Conservation (phyloP, 805 yeast species). For the Saturnispora sekii region DNA sequence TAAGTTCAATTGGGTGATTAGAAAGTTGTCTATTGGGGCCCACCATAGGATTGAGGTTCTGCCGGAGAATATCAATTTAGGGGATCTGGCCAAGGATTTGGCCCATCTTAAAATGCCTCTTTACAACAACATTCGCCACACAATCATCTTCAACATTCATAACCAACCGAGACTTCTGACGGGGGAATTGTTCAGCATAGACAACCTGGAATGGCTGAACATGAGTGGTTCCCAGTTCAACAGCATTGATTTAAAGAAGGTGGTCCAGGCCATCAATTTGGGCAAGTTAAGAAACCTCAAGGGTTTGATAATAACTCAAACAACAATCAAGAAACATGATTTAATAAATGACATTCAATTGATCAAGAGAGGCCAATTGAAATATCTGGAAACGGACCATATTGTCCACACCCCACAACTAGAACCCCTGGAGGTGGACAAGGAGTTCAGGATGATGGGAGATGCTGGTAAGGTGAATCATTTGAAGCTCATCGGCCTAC, state of each 20-base stretch:
- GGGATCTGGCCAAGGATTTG: constrained; percentile 5
- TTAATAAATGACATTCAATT: constrained; percentile 6
- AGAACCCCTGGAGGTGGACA: not conserved
- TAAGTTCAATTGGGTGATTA: constrained; percentile 9
- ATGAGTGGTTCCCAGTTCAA: constrained; percentile 1
- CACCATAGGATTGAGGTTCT: constrained; percentile 11
- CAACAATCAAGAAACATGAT: constrained; percentile 5
- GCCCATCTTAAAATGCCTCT: constrained; percentile 1
- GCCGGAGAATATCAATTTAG: constrained; percentile 9
- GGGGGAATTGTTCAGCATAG: constrained; percentile 6
- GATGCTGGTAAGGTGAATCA: constrained; percentile 10
- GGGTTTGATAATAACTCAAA: constrained; percentile 8
- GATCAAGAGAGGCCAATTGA: constrained; percentile 6
- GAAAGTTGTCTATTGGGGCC: constrained; percentile 1
- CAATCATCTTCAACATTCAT: constrained; percentile 7
- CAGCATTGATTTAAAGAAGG: constrained; percentile 2
- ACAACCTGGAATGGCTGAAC: constrained; percentile 9
- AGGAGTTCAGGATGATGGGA: constrained; percentile 7
- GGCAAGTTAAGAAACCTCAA: constrained; percentile 5
- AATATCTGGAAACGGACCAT: constrained; percentile 10
- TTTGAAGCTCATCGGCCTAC: not conserved
- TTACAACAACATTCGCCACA: not conserved
- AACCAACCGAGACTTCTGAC: constrained; percentile 4
- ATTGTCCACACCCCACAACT: not conserved
- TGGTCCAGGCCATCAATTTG: constrained; percentile 10